These are phyloP conservation scores for Torulaspora franciscae DNA, from an alignment of 805 yeast species.

Conservation along the genomic window DNA sequence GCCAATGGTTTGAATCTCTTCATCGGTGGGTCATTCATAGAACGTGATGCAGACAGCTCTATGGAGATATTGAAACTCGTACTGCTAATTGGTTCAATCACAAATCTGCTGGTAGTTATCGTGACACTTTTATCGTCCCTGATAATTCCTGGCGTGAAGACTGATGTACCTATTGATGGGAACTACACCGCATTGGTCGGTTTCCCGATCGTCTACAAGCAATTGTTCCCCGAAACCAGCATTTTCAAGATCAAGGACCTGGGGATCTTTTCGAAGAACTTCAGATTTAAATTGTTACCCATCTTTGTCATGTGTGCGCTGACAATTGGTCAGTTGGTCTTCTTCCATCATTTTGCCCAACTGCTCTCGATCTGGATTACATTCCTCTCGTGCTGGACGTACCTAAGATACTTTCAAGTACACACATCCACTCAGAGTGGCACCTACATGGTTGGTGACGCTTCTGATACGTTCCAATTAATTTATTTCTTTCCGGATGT, in stretches of 20 bases:
- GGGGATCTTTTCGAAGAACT: slow-evolving; percentile 36
- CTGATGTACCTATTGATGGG: slow-evolving; percentile 48
- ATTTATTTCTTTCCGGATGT: slow-evolving; percentile 78
- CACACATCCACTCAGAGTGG: slow-evolving; percentile 32
- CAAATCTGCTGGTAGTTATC: slow-evolving; percentile 46
- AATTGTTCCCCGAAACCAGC: slow-evolving; percentile 57
- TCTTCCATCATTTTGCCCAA: slow-evolving; percentile 43
- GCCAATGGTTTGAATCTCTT: slow-evolving; percentile 46
- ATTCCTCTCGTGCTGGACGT: slow-evolving; percentile 68
- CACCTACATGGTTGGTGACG: slow-evolving; percentile 58
- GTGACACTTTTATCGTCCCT: slow-evolving; percentile 27
- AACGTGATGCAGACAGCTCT: slow-evolving; percentile 56
- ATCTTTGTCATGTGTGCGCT: slow-evolving; percentile 38
- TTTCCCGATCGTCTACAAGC: slow-evolving; percentile 60
- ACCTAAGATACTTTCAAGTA: slow-evolving; percentile 73
- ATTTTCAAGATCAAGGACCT: slow-evolving; percentile 46
- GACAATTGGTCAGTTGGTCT: slow-evolving; percentile 30
- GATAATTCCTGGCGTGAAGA: slow-evolving; percentile 26
- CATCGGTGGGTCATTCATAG: slow-evolving; percentile 62
- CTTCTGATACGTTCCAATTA: slow-evolving; percentile 81
- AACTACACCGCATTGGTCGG: slow-evolving; percentile 53
- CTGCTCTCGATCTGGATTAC: slow-evolving; percentile 50
- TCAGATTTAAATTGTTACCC: slow-evolving; percentile 62
- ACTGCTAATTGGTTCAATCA: slow-evolving; percentile 44
- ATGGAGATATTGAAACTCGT: slow-evolving; percentile 48